Base-by-base conservation (phyloP, 306 rosid species). In the Rubus idaeus region DNA sequence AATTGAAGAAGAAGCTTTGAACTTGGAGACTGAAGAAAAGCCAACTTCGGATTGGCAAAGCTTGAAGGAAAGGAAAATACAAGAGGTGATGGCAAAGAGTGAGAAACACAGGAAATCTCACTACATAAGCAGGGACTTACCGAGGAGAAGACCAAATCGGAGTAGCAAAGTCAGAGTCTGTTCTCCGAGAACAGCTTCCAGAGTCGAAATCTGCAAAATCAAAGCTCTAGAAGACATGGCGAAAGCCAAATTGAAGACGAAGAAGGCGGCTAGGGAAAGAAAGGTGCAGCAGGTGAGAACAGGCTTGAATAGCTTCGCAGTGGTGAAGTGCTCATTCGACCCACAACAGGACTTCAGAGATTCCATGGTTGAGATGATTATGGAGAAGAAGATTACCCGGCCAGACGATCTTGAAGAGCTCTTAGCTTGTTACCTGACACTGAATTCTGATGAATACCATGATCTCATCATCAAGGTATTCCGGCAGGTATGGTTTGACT, bases 361-460 rank as follows among this genome's bases (percentile, higher is more conserved):
- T n/a, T 95, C 99, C 68, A 95, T 95, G 96, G 81, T 91, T 16
- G 97, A 95, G 84, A 95, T 95, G 99, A 89, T 95, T 45, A 84
- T 26, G 70, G 97, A 88, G 89, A 89, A 83, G 49, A 78, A 80
- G 78, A 83, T 92, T 23, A 86, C 81, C 18, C 72, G 75, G 45
- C 87, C 93, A 9, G 91, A 88, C 70, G 96, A 95, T 78, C 86
- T 89, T 82, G 97, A 95, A 81, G 97, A 92, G 53, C 90, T 95
- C 35, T 80, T 95, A 82, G 91, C 97, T 81, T 87, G 96, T 74
- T 92, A 89, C 80, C 88, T 95, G 69, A 90, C 97, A 46, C 62
- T 95, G 91, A 95, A 95, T 85, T 84, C 91, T 55, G 96, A 92
- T 78, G 90, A 90, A 30, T 89, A 92, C 64, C 97, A 92, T 78